Evolutionary conservation across 495 filamentous ascomycete genomes (phyloP).

Genomic region (Lasiosphaeriaceae sp.): DNA sequence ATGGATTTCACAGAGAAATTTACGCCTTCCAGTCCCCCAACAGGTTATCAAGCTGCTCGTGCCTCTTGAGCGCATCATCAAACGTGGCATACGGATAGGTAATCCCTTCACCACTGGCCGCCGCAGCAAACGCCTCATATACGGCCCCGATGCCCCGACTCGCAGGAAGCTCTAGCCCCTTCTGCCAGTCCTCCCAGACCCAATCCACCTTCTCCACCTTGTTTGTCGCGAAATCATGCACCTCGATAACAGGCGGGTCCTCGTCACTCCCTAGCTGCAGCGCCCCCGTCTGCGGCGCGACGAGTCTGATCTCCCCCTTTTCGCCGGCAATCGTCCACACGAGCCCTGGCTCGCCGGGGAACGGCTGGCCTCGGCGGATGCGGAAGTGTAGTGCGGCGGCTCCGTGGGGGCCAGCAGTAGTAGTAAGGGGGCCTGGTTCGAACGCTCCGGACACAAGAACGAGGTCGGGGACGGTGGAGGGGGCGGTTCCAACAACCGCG

Average conservation of each 20-base stretch:
- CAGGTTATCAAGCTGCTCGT: slow-evolving; percentile 32
- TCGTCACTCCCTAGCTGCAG: slow-evolving; percentile 34
- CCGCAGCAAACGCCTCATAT: slow-evolving; percentile 48
- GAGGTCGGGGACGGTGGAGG: slow-evolving; percentile 42
- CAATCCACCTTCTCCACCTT: slow-evolving; percentile 40
- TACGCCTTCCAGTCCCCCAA: slow-evolving; percentile 15
- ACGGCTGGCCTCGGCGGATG: slow-evolving; percentile 47
- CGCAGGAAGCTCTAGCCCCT: slow-evolving; percentile 31
- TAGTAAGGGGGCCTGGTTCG: slow-evolving; percentile 15
- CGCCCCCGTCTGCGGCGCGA: slow-evolving; percentile 24
- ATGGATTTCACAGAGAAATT: background rate
- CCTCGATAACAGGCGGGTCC: slow-evolving; percentile 34
- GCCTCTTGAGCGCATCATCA: slow-evolving; percentile 39
- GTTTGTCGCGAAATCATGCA: slow-evolving; percentile 40
- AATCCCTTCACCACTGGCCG: slow-evolving; percentile 12
- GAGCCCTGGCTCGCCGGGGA: slow-evolving; percentile 44
- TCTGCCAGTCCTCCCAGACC: slow-evolving; percentile 39
- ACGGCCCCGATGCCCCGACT: slow-evolving; percentile 44
- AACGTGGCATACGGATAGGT: slow-evolving; percentile 42
- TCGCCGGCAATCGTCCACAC: slow-evolving; percentile 54
- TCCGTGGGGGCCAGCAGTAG: slow-evolving; percentile 13
- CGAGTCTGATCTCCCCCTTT: slow-evolving; percentile 52
- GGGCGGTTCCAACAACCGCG: slow-evolving; percentile 23
- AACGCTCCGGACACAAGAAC: slow-evolving; percentile 46
- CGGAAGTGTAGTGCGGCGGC: slow-evolving; percentile 40